Conservation (phyloP, 2,329 filamentous ascomycete genomes). For the Fusarium siculi region DNA sequence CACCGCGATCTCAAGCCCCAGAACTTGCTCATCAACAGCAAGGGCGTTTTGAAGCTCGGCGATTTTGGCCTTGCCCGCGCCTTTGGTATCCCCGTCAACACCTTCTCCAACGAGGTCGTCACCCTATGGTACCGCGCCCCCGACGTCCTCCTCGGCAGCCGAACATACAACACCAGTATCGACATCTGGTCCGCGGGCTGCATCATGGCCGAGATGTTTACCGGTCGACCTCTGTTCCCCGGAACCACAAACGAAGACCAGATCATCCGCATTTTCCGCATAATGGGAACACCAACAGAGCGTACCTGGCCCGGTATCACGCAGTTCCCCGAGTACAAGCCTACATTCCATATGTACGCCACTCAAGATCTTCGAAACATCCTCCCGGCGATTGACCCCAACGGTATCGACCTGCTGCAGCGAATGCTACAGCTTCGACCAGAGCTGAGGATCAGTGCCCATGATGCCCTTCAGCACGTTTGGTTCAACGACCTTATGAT, state of each 20-base stretch:
- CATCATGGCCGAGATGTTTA: constrained; percentile 99
- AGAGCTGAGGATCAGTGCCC: constrained; percentile 88
- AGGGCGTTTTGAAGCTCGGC: constrained; percentile 89
- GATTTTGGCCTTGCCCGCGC: constrained; percentile 95
- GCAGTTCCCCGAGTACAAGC: constrained; percentile 97
- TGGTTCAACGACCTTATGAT: constrained; percentile 86
- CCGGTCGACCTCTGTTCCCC: constrained; percentile 92
- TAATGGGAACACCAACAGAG: constrained; percentile 98
- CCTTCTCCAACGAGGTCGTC: constrained; percentile 97
- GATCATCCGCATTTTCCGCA: constrained; percentile 93
- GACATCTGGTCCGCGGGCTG: constrained; percentile 99
- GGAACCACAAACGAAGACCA: constrained; percentile 99
- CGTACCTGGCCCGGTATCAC: constrained; percentile 95
- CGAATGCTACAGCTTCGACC: constrained; percentile 93
- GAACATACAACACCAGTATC: constrained; percentile 99
- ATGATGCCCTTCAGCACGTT: constrained; percentile 86
- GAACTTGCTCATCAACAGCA: constrained; percentile 93
- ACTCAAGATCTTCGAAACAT: constrained; percentile 91
- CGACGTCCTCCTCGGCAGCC: constrained; percentile 90
- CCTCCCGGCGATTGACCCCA: constrained; percentile 87
- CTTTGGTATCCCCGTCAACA: constrained; percentile 97
- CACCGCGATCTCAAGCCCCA: constrained; percentile 97
- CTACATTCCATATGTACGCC: constrained; percentile 91
- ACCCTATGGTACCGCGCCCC: constrained; percentile 98
- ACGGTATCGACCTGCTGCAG: constrained; percentile 87